Base-by-base conservation (phyloP, 2,329 filamentous ascomycete species). In the Grosmannia penicillata region DNA sequence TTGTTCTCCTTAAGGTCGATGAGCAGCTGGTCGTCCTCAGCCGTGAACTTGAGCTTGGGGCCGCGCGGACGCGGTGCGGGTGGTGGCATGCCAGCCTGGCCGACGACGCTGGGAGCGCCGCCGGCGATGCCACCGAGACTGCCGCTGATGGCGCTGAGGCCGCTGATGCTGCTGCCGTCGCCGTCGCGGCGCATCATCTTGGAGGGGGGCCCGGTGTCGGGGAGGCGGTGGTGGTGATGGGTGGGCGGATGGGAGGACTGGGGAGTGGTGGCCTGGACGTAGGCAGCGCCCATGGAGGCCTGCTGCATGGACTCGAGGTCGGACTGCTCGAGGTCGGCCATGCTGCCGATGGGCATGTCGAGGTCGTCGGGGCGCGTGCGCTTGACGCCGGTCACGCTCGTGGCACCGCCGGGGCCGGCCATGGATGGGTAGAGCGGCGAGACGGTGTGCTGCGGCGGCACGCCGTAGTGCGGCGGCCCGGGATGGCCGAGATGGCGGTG, bases 1-100 rank as follows among this genome's bases (percentile, higher is more conserved):
- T 91, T 93, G 53, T 91, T 87, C 60, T 95, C 87, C 58, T 95
- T 95, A 45, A 95, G 65, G 53, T 93, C 83, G 40, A 94, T 78
- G 38, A 95, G 67, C 34, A 93, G 63, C 48, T 82, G 78, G 57
- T 95, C 87, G 54, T 95, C 87, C 56, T 93, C 86, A 9, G 83
- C 77, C 1, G 86, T 94, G 54, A 95, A 95, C 59, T 94, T 94
- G 49, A 93, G 68, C 61, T 94, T 95, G 7, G 86, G 86, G 4
- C 84, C 85, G 43, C 82, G 75, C 9, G 87, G 87, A 49, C 81
- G 67, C 37, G 80, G 73, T 31, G 85, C 86, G 38, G 86, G 86
- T 29, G 71, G 60, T 13, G 87, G 87, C 86, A 94, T 94, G 36
- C 86, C 86, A 31, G 72, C 77, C 53, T 86, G 78, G 30, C 85